phyloP scores from a whole-genome alignment of 1,284 basidiomycete genomes.

The Heterobasidion occidentale region DNA sequence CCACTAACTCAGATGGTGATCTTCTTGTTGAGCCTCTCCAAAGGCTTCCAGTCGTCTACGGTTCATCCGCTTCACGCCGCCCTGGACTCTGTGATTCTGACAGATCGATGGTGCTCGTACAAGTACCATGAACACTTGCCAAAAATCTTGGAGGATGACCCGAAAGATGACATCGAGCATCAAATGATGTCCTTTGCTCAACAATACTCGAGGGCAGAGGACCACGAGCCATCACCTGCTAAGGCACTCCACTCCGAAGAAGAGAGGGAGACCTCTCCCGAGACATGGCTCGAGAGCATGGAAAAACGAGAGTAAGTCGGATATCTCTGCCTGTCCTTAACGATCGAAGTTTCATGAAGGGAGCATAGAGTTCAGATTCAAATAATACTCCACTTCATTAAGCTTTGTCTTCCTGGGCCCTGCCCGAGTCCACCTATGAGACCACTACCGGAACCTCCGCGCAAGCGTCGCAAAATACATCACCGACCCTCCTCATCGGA shows the following conservation, averaged over 20 bases:
- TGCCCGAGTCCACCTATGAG: slow-evolving; percentile 15
- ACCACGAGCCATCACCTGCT: no score
- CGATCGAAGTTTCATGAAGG: slow-evolving; percentile 17
- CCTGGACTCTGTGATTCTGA: slow-evolving; percentile 52
- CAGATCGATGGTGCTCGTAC: slow-evolving; percentile 40
- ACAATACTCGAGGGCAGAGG: background rate
- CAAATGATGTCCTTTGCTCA: slow-evolving; percentile 68
- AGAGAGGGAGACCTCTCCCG: slow-evolving; percentile 9
- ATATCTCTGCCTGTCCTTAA: background rate
- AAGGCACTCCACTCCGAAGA: background rate
- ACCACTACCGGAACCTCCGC: background rate
- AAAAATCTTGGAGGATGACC: slow-evolving; percentile 33
- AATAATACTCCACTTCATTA: slow-evolving; percentile 57
- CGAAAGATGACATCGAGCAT: slow-evolving; percentile 46
- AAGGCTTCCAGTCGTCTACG: slow-evolving; percentile 16
- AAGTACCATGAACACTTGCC: slow-evolving; percentile 58
- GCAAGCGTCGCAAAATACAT: slow-evolving; percentile 8
- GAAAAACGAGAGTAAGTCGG: slow-evolving; percentile 63
- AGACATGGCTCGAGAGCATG: slow-evolving; percentile 40
- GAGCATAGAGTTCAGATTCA: slow-evolving; percentile 51
- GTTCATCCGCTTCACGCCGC: slow-evolving; percentile 47
- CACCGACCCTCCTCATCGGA: slow-evolving; percentile 13
- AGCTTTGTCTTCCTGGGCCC: slow-evolving; percentile 53
- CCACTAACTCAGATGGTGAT: slow-evolving; percentile 48
- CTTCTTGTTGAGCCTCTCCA: slow-evolving; percentile 45